A percentile compares a stretch with the other conserved stretches of the same genome.
Conservation (phyloP, 805 yeast species). For the Metschnikowia henanensis region DNA sequence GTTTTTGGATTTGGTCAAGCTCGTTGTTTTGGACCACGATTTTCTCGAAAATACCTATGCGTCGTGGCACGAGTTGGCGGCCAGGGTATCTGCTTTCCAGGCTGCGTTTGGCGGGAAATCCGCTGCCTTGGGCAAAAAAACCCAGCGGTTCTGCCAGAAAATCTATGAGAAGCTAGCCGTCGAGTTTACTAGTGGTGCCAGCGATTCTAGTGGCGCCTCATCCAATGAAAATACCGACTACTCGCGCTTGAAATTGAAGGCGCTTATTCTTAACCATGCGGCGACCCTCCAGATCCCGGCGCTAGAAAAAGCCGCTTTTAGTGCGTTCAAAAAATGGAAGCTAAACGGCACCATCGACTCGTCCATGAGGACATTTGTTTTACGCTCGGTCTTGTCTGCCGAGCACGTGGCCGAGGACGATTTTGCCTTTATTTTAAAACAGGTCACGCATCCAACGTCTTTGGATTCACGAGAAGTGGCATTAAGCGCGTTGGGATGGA, state of each 20-base stretch:
- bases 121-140: constrained; percentile 20
- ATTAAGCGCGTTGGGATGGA: constrained; percentile 52
- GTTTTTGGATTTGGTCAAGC: constrained; percentile 43
- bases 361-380: constrained; percentile 43
- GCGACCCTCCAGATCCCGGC: constrained; percentile 40
- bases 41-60: constrained; percentile 38
- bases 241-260: constrained; percentile 32
- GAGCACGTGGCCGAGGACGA: constrained; percentile 28
- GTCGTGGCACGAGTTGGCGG: constrained; percentile 56
- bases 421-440: constrained; percentile 43
- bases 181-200: constrained; percentile 22
- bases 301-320: constrained; percentile 36
- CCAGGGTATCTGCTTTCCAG: constrained; percentile 36
- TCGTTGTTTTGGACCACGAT: constrained; percentile 25
- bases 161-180: constrained; percentile 34
- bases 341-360: constrained; percentile 37
- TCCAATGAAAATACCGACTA: constrained; percentile 29
- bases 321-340: constrained; percentile 28
- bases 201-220: too few species aligned
- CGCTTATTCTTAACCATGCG: constrained; percentile 40
- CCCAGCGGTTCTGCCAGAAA: constrained; percentile 30
- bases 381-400: constrained; percentile 43
- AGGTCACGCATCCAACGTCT: constrained; percentile 50
- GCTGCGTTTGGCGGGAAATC: constrained; percentile 33
- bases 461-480: constrained; percentile 62